Conservation (phyloP, 2,329 filamentous ascomycete species). For the Zalaria sp. region DNA sequence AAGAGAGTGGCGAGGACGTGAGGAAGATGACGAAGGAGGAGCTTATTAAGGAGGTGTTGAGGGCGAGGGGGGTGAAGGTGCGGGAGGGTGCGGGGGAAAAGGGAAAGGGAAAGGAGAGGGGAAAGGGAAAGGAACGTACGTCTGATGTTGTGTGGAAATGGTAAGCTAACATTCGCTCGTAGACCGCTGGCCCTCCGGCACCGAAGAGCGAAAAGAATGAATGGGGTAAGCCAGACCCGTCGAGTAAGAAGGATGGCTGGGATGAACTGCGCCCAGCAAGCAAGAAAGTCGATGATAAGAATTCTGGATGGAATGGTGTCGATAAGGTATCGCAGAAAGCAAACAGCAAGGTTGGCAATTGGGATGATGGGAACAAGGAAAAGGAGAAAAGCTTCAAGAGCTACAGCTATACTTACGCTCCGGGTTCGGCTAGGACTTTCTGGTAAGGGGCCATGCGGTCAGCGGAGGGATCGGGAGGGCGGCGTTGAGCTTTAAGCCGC, state of each 20-base stretch:
- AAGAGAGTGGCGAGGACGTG: slow-evolving; percentile 8
- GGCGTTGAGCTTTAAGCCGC: no score
- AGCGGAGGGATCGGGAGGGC: no score
- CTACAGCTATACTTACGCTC: not conserved
- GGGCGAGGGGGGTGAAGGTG: not conserved
- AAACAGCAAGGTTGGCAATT: not conserved
- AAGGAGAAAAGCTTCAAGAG: not conserved
- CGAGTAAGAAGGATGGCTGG: no score
- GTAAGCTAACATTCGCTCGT: no score
- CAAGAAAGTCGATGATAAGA: no score
- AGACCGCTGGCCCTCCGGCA: no score
- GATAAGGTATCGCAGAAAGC: no score
- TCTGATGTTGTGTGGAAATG: not conserved
- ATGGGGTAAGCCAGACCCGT: no score
- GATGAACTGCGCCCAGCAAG: no score
- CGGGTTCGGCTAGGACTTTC: not conserved
- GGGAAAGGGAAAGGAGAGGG: not conserved
- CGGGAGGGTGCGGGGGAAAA: not conserved
- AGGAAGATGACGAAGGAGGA: slow-evolving; percentile 17
- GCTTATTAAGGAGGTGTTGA: slow-evolving; percentile 14
- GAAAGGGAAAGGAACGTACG: not conserved
- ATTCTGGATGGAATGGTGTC: no score
- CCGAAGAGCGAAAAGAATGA: no score
- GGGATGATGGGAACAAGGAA: not conserved
- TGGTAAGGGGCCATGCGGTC: no score